Evolutionary conservation across 306 rosid species (phyloP).

Genomic region (Prunus salicina): DNA sequence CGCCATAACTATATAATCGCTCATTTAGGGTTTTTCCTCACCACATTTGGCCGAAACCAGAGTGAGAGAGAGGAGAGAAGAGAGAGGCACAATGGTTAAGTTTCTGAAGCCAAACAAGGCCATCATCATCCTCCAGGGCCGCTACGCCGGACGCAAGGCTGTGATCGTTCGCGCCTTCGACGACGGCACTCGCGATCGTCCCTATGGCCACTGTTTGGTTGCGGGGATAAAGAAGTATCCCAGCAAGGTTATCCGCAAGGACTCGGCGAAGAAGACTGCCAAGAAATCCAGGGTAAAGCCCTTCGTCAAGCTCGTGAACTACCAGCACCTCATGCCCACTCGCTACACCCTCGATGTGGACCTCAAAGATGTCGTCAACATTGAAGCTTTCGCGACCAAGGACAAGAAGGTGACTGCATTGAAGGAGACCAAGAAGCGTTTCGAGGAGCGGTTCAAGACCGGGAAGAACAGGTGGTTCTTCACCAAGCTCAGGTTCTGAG

Average conservation of each 20-base stretch:
- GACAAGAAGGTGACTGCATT: constrained; percentile 42
- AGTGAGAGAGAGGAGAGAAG: background rate
- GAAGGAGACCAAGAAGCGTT: constrained; percentile 44
- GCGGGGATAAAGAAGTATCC: constrained; percentile 53
- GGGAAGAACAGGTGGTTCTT: constrained; percentile 58
- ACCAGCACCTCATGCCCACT: constrained; percentile 47
- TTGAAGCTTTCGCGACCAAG: constrained; percentile 32
- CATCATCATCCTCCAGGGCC: constrained; percentile 43
- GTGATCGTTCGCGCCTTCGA: constrained; percentile 46
- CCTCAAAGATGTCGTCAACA: constrained; percentile 40
- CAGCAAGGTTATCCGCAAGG: constrained; percentile 44
- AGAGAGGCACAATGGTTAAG: constrained; percentile 33
- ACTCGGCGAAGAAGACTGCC: constrained; percentile 49
- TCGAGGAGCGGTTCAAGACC: constrained; percentile 52
- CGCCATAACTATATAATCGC: background rate
- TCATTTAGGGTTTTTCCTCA: background rate
- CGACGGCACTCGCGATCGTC: constrained; percentile 48
- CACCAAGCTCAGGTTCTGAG: constrained; percentile 50
- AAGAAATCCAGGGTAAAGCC: constrained; percentile 50
- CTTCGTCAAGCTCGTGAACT: constrained; percentile 48
- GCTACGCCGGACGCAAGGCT: constrained; percentile 54
- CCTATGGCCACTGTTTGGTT: constrained; percentile 48
- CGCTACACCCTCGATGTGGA: constrained; percentile 52
- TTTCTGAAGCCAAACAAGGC: constrained; percentile 49
- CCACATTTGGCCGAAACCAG: background rate